These are phyloP conservation scores for Tolypocladium paradoxum DNA, from an alignment of 2,329 filamentous ascomycete genomes.

Conservation along the genomic window DNA sequence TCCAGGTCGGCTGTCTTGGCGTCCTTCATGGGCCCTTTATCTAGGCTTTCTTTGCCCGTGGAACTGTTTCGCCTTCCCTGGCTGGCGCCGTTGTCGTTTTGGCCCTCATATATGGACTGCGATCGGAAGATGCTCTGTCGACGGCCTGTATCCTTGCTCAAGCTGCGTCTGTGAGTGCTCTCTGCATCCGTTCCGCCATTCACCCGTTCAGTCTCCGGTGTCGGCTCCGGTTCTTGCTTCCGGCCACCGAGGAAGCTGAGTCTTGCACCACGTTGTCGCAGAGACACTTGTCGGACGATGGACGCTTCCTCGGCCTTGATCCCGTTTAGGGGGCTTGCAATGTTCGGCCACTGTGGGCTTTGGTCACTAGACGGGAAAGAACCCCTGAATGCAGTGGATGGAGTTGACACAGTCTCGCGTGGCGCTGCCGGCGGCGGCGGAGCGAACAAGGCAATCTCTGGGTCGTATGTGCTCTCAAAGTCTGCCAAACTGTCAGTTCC, in stretches of 20 bases:
- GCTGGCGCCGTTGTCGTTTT: constrained; percentile 6
- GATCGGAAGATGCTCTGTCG: constrained; percentile 36
- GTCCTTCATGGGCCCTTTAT: constrained; percentile 12
- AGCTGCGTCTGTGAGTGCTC: constrained; percentile 19
- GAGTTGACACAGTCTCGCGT: constrained; percentile 28
- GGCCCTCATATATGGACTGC: constrained; percentile 19
- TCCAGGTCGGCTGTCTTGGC: constrained; percentile 15
- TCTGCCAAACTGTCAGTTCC: constrained; percentile 28
- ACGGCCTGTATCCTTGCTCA: constrained; percentile 16
- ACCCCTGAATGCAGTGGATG: constrained; percentile 36
- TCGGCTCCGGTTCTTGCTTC: constrained; percentile 29
- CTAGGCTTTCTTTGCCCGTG: constrained; percentile 16
- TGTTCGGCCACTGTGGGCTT: constrained; percentile 19
- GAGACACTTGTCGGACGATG: constrained; percentile 37
- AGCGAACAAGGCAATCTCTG: constrained; percentile 54
- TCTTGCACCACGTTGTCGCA: constrained; percentile 40
- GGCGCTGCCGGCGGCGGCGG: constrained; percentile 29
- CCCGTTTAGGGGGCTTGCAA: constrained; percentile 22
- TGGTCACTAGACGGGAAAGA: constrained; percentile 34
- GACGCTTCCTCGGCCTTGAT: constrained; percentile 37
- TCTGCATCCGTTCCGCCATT: constrained; percentile 20
- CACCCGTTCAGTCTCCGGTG: constrained; percentile 16
- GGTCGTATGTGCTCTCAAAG: constrained; percentile 52
- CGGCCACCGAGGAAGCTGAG: constrained; percentile 47
- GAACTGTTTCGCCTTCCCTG: constrained; percentile 11